phyloP scores from a whole-genome alignment of 352 stramenopile species.

The Aphanomyces euteiches region DNA sequence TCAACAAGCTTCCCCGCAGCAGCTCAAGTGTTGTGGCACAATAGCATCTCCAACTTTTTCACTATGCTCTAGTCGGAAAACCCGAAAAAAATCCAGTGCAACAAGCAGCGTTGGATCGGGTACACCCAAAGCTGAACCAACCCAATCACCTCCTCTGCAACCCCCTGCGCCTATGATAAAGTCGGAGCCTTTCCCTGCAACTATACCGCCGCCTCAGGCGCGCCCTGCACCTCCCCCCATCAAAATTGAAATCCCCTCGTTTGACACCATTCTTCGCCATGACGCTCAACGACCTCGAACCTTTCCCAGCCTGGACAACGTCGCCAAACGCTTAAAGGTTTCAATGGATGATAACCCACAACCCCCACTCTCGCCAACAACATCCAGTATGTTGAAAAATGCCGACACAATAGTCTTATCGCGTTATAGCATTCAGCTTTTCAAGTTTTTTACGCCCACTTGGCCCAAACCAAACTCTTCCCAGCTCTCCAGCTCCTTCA shows the following conservation, averaged over 20 bases:
- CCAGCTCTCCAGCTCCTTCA: constrained; percentile 14
- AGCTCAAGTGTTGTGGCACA: constrained; percentile 44
- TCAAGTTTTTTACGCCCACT: constrained; percentile 26
- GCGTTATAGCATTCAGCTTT: constrained; percentile 27
- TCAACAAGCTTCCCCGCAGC: constrained; percentile 28
- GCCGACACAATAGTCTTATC: background rate
- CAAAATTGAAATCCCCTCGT: constrained; percentile 14
- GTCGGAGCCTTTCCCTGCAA: background rate
- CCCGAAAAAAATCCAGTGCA: constrained; percentile 47
- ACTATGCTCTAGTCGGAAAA: constrained; percentile 80
- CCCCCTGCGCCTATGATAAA: background rate
- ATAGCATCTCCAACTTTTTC: constrained; percentile 64
- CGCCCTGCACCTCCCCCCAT: background rate
- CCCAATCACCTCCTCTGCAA: background rate
- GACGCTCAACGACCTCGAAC: background rate
- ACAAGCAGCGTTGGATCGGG: background rate
- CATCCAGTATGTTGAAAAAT: constrained; percentile 5
- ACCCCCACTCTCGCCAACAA: background rate
- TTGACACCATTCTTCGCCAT: constrained; percentile 5
- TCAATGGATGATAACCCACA: constrained; percentile 1
- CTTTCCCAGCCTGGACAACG: constrained; percentile 1
- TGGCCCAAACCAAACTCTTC: background rate
- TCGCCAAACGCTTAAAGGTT: constrained; percentile 6
- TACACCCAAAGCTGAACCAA: background rate
- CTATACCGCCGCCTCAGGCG: background rate